A percentile compares a stretch with the other conserved stretches of the same genome.
These are phyloP conservation scores for Phytophthora cajani DNA, from an alignment of 352 stramenopile species.

Conservation along the genomic window DNA sequence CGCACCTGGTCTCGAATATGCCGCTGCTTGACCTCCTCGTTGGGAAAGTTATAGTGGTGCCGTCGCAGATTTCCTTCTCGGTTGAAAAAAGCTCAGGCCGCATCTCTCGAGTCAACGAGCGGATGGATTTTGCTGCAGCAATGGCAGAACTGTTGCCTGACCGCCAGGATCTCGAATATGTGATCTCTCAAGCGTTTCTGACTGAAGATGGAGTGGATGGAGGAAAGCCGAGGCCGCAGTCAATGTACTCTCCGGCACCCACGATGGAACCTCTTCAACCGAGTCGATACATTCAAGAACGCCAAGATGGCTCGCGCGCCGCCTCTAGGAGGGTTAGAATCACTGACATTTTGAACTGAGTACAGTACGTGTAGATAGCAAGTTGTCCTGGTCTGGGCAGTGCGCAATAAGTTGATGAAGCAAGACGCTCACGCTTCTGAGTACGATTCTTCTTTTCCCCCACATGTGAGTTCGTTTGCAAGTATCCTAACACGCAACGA, in stretches of 20 bases:
- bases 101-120: slow-evolving; percentile 6
- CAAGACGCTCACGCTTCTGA: too few relatives aligned
- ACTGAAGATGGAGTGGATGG: neutral
- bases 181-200: neutral
- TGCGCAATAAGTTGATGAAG: too few relatives aligned
- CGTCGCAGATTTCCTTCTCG: slow-evolving; percentile 7
- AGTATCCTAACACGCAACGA: too few relatives aligned
- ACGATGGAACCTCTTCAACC: neutral
- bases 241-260: too few relatives aligned
- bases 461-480: too few relatives aligned
- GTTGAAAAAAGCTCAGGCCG: slow-evolving; percentile 2
- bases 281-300: neutral
- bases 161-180: neutral
- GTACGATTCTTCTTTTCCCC: too few relatives aligned
- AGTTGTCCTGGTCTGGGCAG: too few relatives aligned
- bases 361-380: neutral
- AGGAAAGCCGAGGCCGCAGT: too few relatives aligned
- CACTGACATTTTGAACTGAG: neutral
- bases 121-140: slow-evolving; percentile 9
- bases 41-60: slow-evolving; percentile 12
- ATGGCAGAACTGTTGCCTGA: slow-evolving; percentile 13
- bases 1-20: slow-evolving; percentile 7
- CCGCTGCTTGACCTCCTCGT: slow-evolving; percentile 3
- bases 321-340: neutral
- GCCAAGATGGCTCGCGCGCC: neutral